Percentiles rank a stretch among this genome's conserved stretches.
Evolutionary conservation across 768 basidiomycete species (phyloP).

Genomic region (Phanerochaete sordida): DNA sequence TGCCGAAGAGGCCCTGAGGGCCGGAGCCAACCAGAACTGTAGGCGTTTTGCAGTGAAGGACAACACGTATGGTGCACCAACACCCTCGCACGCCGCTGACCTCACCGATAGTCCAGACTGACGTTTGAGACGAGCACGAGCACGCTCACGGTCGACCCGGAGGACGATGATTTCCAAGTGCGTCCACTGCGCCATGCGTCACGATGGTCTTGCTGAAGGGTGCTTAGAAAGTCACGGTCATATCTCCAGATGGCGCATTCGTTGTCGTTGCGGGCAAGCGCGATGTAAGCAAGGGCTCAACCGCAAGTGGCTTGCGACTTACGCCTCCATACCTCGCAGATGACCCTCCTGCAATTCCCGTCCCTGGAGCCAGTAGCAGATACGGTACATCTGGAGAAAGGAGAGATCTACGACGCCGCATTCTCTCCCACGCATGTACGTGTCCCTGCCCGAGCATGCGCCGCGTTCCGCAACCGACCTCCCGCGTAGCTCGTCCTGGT

Average conservation of each 20-base stretch:
- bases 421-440: constrained; percentile 67
- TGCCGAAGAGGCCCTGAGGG: constrained; percentile 52
- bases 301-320: too few relatives aligned
- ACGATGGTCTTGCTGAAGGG: background rate
- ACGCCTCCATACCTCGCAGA: too few relatives aligned
- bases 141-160: constrained; percentile 57
- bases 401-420: constrained; percentile 85
- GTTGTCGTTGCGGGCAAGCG: constrained; percentile 73
- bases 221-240: constrained; percentile 78
- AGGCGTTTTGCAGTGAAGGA: constrained; percentile 61
- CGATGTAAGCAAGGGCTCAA: constrained; percentile 60
- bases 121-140: constrained; percentile 44
- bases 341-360: constrained; percentile 22
- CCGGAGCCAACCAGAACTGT: constrained; percentile 81
- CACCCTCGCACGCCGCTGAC: background rate
- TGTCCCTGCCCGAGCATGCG: background rate
- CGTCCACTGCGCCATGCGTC: constrained; percentile 10
- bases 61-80: constrained; percentile 45
- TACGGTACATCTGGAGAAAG: constrained; percentile 51
- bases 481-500: constrained; percentile 56
- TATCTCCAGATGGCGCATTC: constrained; percentile 66
- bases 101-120: constrained; percentile 40
- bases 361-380: constrained; percentile 35
- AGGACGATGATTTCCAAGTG: constrained; percentile 82
- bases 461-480: background rate